phyloP scores from a whole-genome alignment of 2,329 filamentous ascomycete species.

The Coleophoma crateriformis region DNA sequence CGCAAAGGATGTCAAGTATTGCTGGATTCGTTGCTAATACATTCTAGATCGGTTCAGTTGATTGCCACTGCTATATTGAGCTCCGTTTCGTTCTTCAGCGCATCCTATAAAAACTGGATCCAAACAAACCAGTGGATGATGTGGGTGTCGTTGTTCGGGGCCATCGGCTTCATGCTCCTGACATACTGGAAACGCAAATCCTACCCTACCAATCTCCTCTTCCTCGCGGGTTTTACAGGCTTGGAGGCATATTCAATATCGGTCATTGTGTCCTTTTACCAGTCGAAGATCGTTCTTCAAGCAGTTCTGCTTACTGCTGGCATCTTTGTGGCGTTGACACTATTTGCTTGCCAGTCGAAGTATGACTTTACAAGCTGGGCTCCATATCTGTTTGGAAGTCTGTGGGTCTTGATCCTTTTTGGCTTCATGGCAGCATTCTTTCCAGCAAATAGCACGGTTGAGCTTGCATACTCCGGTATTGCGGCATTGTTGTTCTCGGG shows the following conservation, averaged over 20 bases:
- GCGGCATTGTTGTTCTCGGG: slow-evolving; percentile 85
- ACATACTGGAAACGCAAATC: slow-evolving; percentile 96
- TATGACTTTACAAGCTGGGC: slow-evolving; percentile 99
- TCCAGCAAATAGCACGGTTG: slow-evolving; percentile 72
- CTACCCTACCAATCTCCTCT: slow-evolving; percentile 90
- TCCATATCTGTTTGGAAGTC: slow-evolving; percentile 84
- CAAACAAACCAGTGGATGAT: slow-evolving; percentile 78
- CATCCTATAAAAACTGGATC: slow-evolving; percentile 78
- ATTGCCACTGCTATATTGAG: slow-evolving; percentile 77
- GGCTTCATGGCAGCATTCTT: slow-evolving; percentile 91
- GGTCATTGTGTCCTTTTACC: slow-evolving; percentile 88
- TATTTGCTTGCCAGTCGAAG: slow-evolving; percentile 95
- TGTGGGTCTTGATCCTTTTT: slow-evolving; percentile 89
- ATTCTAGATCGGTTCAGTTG: slow-evolving; percentile 72
- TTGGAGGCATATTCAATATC: slow-evolving; percentile 92
- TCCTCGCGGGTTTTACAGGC: slow-evolving; percentile 84
- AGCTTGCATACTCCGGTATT: slow-evolving; percentile 80
- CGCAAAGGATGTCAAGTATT: background rate
- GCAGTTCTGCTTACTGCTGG: slow-evolving; percentile 83
- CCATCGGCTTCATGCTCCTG: slow-evolving; percentile 77
- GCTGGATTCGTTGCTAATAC: background rate
- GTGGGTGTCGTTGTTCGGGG: slow-evolving; percentile 79
- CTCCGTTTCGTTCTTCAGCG: slow-evolving; percentile 79
- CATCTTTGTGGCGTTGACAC: slow-evolving; percentile 71
- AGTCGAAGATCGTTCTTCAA: slow-evolving; percentile 78